Conservation (phyloP, 2,329 filamentous ascomycete genomes). For the Cladosporium sp. region DNA sequence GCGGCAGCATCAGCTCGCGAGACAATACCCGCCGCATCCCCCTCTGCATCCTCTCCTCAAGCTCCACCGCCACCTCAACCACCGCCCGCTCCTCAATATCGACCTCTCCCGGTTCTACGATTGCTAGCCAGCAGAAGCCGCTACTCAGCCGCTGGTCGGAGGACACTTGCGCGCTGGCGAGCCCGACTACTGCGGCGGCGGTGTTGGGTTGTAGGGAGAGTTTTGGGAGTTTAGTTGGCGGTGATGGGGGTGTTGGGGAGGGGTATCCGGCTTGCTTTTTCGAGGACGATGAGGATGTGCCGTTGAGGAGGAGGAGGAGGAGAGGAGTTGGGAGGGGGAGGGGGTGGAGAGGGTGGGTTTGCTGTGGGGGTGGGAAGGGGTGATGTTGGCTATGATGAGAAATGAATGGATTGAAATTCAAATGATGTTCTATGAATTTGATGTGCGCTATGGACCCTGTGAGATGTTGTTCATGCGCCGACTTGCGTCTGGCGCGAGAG, state of each 20-base stretch:
- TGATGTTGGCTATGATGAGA: not conserved
- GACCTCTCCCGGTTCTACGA: conserved; percentile 1
- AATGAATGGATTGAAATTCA: not conserved
- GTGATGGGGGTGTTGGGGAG: conserved; percentile 9
- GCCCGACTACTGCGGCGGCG: conserved; percentile 26
- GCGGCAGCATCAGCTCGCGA: conserved; percentile 29
- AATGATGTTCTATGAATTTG: not conserved
- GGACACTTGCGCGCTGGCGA: conserved; percentile 24
- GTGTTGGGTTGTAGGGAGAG: conserved; percentile 26
- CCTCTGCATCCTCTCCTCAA: conserved; percentile 28
- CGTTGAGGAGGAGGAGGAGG: conserved; percentile 27
- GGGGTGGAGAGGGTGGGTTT: conserved; percentile 12
- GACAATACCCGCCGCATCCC: conserved; percentile 23
- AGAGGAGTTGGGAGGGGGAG: conserved; percentile 19
- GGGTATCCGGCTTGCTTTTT: conserved; percentile 35
- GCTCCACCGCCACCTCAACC: conserved; percentile 19
- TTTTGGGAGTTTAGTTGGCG: conserved; percentile 28
- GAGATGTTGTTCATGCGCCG: not conserved
- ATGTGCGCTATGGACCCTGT: not conserved
- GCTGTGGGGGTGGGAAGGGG: conserved; percentile 9
- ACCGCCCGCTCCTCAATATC: conserved; percentile 5
- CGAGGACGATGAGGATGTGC: conserved; percentile 29
- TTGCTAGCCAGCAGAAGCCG: conserved; percentile 5
- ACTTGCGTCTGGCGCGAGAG: not conserved
- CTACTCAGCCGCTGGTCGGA: conserved; percentile 30